phyloP scores from a whole-genome alignment of 2,329 filamentous ascomycete species.

The Phyllosticta ampelicida region DNA sequence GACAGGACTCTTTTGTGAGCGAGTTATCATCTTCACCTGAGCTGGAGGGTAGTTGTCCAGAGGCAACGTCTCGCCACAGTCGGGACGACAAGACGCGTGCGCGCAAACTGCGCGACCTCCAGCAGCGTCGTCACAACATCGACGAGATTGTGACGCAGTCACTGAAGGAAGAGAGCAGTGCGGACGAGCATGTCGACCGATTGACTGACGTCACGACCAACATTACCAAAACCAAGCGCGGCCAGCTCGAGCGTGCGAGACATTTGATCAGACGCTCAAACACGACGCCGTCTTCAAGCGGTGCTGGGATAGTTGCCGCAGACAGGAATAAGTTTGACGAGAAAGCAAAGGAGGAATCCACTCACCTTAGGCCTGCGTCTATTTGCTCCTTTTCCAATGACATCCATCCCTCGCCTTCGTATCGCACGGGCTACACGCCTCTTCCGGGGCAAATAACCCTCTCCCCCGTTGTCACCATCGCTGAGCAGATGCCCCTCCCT shows the following conservation, averaged over 20 bases:
- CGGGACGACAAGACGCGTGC: constrained; percentile 22
- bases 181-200: not conserved
- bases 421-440: constrained; percentile 10
- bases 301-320: not conserved
- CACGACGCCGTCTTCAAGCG: not conserved
- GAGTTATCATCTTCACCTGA: not conserved
- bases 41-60: not conserved
- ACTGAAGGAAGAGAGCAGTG: constrained; percentile 11
- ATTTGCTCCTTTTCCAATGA: not conserved
- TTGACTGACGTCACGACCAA: not conserved
- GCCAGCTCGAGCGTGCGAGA: not conserved
- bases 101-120: constrained; percentile 23
- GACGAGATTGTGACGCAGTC: constrained; percentile 10
- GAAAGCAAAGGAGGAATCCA: not conserved
- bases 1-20: not conserved
- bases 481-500: constrained; percentile 20
- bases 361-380: not conserved
- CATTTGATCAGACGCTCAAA: not conserved
- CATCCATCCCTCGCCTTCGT: not conserved
- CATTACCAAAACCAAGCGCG: not conserved
- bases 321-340: not conserved
- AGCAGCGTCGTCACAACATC: constrained; percentile 7
- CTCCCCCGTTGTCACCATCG: constrained; percentile 26
- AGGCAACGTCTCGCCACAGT: not conserved
- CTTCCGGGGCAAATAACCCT: constrained; percentile 12